Percentiles rank a stretch among this genome's conserved stretches.
Evolutionary conservation across 768 basidiomycete species (phyloP).

Genomic region (Scleroderma citrinum): DNA sequence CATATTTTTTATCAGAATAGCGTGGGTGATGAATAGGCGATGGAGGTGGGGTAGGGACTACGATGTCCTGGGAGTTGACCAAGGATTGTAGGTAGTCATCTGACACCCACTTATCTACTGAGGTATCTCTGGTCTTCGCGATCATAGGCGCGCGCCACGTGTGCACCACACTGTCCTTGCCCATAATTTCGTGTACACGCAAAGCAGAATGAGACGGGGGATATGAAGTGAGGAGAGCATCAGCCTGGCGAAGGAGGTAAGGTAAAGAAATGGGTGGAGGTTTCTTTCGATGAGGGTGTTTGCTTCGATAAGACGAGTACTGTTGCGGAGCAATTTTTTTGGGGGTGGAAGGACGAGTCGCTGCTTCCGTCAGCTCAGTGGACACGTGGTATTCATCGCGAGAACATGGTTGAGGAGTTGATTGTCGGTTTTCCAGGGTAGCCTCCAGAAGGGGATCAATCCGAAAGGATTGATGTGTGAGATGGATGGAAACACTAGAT

Average conservation of each 20-base stretch:
- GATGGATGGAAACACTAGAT: too few species aligned
- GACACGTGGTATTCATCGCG: too few species aligned
- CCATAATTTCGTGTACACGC: slow-evolving; percentile 56
- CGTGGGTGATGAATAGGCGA: slow-evolving; percentile 11
- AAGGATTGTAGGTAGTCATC: slow-evolving; percentile 24
- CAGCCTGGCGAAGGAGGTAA: slow-evolving; percentile 49
- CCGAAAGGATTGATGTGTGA: too few species aligned
- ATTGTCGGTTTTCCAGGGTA: too few species aligned
- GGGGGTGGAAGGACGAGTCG: neutral
- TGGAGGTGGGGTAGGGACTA: slow-evolving; percentile 22
- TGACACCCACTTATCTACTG: slow-evolving; percentile 21
- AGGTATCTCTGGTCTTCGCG: slow-evolving; percentile 6
- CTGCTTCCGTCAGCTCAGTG: too few species aligned
- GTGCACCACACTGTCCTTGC: slow-evolving; percentile 68
- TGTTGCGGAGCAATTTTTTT: slow-evolving; percentile 4
- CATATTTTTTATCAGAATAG: slow-evolving; percentile 17
- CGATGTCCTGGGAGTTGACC: slow-evolving; percentile 17
- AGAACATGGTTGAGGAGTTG: too few species aligned
- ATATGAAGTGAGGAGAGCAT: slow-evolving; percentile 49
- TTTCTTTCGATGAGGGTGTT: slow-evolving; percentile 12
- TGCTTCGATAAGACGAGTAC: neutral
- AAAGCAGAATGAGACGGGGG: slow-evolving; percentile 58
- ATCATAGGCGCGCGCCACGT: slow-evolving; percentile 51
- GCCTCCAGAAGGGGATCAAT: too few species aligned
- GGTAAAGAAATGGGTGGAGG: slow-evolving; percentile 36